These are phyloP conservation scores for Amanita rubescens DNA, from an alignment of 768 basidiomycete species.

Conservation along the genomic window DNA sequence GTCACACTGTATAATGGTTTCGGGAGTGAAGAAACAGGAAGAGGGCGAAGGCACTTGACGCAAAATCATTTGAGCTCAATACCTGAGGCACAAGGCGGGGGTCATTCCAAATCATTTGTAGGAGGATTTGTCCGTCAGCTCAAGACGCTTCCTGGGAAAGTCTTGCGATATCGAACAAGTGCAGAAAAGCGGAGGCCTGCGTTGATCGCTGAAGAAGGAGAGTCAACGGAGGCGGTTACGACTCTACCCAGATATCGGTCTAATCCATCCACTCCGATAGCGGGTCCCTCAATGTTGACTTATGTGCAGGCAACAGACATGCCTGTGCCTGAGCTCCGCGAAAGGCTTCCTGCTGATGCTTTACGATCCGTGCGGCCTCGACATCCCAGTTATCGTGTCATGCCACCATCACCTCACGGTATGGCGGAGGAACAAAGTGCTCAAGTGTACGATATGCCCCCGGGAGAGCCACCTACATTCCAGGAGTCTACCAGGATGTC, in stretches of 20 bases:
- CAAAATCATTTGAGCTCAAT: background rate
- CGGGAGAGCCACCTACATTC: conserved; percentile 11
- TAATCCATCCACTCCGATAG: conserved; percentile 29
- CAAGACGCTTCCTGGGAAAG: conserved; percentile 23
- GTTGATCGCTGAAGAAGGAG: conserved; percentile 20
- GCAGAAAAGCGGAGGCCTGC: conserved; percentile 16
- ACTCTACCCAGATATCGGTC: conserved; percentile 29
- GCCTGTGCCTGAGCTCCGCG: conserved; percentile 20
- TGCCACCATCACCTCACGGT: conserved; percentile 22
- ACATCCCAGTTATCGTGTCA: conserved; percentile 23
- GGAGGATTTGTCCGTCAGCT: conserved; percentile 31
- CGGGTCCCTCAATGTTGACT: conserved; percentile 25
- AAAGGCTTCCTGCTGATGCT: conserved; percentile 12
- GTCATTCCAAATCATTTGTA: conserved; percentile 23
- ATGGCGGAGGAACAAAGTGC: conserved; percentile 20
- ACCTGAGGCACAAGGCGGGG: background rate
- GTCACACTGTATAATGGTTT: conserved; percentile 11
- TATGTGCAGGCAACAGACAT: conserved; percentile 27
- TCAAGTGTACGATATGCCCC: conserved; percentile 15
- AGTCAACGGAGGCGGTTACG: conserved; percentile 22
- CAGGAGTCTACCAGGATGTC: conserved; percentile 12
- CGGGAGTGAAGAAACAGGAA: conserved; percentile 12
- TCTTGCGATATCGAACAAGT: conserved; percentile 23
- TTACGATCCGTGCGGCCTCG: conserved; percentile 12
- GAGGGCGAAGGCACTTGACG: conserved; percentile 7